A percentile compares a stretch with the other conserved stretches of the same genome.
Conservation (phyloP, 352 stramenopile species). For the Phytophthora idaei region DNA sequence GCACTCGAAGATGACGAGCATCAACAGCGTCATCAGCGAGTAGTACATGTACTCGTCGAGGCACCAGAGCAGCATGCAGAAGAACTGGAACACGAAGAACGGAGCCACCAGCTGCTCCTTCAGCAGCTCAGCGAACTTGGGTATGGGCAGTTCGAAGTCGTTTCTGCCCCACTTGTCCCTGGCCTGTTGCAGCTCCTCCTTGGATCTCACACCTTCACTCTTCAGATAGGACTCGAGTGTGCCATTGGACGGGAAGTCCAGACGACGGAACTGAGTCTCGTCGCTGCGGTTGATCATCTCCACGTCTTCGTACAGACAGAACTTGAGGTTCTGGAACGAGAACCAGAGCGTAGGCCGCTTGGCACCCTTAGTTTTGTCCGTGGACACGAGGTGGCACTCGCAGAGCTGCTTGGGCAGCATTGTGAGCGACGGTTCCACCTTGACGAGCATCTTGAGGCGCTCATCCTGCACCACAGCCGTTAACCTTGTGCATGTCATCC, state of each 20-base stretch:
- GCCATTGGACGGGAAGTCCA: slow-evolving; percentile 65
- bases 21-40: slow-evolving; percentile 97
- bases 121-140: slow-evolving; percentile 95
- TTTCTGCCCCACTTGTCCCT: slow-evolving; percentile 87
- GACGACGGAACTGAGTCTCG: slow-evolving; percentile 71
- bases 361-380: slow-evolving; percentile 16
- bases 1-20: slow-evolving; percentile 98
- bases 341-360: slow-evolving; percentile 67
- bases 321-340: slow-evolving; percentile 81
- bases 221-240: slow-evolving; percentile 68
- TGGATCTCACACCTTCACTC: slow-evolving; percentile 47
- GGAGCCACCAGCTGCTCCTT: slow-evolving; percentile 97
- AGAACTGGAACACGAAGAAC: slow-evolving; percentile 99
- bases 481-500: slow-evolving; percentile 49
- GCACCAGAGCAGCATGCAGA: slow-evolving; percentile 98
- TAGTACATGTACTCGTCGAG: slow-evolving; percentile 99
- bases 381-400: slow-evolving; percentile 34
- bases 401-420: slow-evolving; percentile 67
- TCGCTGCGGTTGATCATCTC: slow-evolving; percentile 47
- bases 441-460: slow-evolving; percentile 53
- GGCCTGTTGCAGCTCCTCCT: slow-evolving; percentile 43
- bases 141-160: slow-evolving; percentile 94
- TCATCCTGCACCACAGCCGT: slow-evolving; percentile 68
- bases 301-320: slow-evolving; percentile 69
- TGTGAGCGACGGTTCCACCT: slow-evolving; percentile 58